Evolutionary conservation across 768 basidiomycete species (phyloP).

Genomic region (Chalciporus piperatus): DNA sequence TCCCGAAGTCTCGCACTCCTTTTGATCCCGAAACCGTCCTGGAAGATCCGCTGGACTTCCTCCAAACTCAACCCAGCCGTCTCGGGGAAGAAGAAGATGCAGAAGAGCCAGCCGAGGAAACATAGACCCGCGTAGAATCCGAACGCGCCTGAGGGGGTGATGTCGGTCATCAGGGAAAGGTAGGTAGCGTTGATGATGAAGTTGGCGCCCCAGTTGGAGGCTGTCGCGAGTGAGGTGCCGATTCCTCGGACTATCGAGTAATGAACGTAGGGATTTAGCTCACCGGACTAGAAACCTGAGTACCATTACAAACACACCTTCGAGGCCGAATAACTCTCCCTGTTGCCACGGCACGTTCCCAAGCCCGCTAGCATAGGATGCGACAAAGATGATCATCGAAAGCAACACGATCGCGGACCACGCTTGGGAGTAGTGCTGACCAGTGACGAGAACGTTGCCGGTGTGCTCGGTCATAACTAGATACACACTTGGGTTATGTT

Average conservation of each 20-base stretch:
- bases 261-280: neutral
- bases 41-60: slow-evolving; percentile 63
- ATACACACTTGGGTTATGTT: no score
- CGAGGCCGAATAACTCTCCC: slow-evolving; percentile 77
- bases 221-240: slow-evolving; percentile 70
- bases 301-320: slow-evolving; percentile 41
- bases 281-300: neutral
- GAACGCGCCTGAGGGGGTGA: slow-evolving; percentile 74
- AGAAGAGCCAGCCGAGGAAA: slow-evolving; percentile 67
- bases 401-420: slow-evolving; percentile 72
- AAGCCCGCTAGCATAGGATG: slow-evolving; percentile 75
- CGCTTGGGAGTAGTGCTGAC: slow-evolving; percentile 51
- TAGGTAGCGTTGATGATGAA: slow-evolving; percentile 78
- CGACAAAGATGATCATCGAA: slow-evolving; percentile 83
- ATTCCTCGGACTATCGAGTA: slow-evolving; percentile 60
- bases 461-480: slow-evolving; percentile 61
- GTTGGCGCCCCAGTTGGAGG: slow-evolving; percentile 77
- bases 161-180: slow-evolving; percentile 70
- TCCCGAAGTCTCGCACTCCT: slow-evolving; percentile 51
- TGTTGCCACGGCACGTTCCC: slow-evolving; percentile 89
- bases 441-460: slow-evolving; percentile 56
- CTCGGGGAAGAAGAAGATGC: slow-evolving; percentile 72
- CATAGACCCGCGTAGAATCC: slow-evolving; percentile 76
- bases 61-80: slow-evolving; percentile 72
- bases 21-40: slow-evolving; percentile 59